Conservation (phyloP, 495 filamentous ascomycete genomes). For the Penicillium psychrofluorescens region DNA sequence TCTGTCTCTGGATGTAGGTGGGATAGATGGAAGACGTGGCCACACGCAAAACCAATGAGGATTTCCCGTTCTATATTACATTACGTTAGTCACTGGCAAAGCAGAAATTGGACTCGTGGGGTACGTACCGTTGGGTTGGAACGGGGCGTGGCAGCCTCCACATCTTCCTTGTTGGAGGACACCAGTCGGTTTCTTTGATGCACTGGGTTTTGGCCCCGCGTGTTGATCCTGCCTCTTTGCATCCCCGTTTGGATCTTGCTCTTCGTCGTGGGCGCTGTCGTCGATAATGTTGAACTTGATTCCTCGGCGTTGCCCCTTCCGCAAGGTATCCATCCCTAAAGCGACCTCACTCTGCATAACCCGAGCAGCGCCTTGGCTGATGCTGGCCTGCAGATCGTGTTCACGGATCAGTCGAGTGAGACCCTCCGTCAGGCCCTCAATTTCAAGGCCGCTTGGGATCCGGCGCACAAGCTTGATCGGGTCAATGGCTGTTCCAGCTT, state of each 20-base stretch:
- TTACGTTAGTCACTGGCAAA: background rate
- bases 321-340: slow-evolving; percentile 67
- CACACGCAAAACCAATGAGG: slow-evolving; percentile 85
- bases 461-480: slow-evolving; percentile 82
- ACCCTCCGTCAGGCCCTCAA: slow-evolving; percentile 80
- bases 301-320: slow-evolving; percentile 69
- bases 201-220: slow-evolving; percentile 2
- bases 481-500: slow-evolving; percentile 87
- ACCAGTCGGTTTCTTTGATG: slow-evolving; percentile 15
- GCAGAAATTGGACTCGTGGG: background rate
- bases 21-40: slow-evolving; percentile 82
- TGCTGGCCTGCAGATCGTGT: slow-evolving; percentile 86
- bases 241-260: slow-evolving; percentile 19
- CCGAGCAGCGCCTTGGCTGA: slow-evolving; percentile 80
- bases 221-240: slow-evolving; percentile 25
- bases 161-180: slow-evolving; percentile 28
- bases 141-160: slow-evolving; percentile 55
- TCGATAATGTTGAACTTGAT: slow-evolving; percentile 77
- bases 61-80: slow-evolving; percentile 55
- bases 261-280: slow-evolving; percentile 12
- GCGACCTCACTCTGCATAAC: slow-evolving; percentile 85
- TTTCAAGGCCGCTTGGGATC: slow-evolving; percentile 85
- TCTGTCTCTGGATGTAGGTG: slow-evolving; percentile 53
- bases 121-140: slow-evolving; percentile 43
- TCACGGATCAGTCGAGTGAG: slow-evolving; percentile 82